Evolutionary conservation across 345 rosid genomes (phyloP).

Genomic region (Punica granatum): DNA sequence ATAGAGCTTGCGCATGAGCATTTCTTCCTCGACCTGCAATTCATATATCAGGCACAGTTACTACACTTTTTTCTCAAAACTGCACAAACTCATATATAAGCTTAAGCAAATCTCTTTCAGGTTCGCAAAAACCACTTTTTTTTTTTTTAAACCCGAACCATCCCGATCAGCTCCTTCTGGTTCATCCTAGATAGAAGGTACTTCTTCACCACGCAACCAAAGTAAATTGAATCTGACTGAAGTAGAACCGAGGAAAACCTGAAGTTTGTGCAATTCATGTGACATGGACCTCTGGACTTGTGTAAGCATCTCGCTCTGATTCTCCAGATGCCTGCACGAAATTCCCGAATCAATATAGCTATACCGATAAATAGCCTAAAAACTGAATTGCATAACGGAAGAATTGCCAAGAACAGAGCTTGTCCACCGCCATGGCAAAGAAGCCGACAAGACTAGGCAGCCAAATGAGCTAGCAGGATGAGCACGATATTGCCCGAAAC

Average conservation of each 20-base stretch:
- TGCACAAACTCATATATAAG: background rate
- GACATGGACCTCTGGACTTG: slow-evolving; percentile 10
- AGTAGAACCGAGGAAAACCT: too few relatives aligned
- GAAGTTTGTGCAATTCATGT: slow-evolving; percentile 17
- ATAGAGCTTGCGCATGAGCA: slow-evolving; percentile 67
- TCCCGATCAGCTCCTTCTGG: background rate
- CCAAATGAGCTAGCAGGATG: background rate
- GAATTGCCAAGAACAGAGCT: background rate
- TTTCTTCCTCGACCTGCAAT: slow-evolving; percentile 71
- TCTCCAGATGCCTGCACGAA: slow-evolving; percentile 16
- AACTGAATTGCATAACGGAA: background rate
- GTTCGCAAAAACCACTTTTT: background rate
- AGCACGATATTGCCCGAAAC: background rate
- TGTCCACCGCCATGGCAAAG: background rate
- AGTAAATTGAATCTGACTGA: background rate
- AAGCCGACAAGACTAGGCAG: background rate
- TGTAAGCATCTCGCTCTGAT: slow-evolving; percentile 12
- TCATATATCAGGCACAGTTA: background rate
- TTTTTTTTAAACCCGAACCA: background rate
- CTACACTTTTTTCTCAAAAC: background rate
- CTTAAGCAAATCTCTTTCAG: background rate
- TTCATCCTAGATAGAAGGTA: background rate
- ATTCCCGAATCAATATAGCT: background rate
- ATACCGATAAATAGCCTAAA: background rate
- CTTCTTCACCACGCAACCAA: background rate